Percentiles rank a stretch among this genome's conserved stretches.
Conservation (phyloP, 805 yeast genomes). For the Blastobotrys muscicola region DNA sequence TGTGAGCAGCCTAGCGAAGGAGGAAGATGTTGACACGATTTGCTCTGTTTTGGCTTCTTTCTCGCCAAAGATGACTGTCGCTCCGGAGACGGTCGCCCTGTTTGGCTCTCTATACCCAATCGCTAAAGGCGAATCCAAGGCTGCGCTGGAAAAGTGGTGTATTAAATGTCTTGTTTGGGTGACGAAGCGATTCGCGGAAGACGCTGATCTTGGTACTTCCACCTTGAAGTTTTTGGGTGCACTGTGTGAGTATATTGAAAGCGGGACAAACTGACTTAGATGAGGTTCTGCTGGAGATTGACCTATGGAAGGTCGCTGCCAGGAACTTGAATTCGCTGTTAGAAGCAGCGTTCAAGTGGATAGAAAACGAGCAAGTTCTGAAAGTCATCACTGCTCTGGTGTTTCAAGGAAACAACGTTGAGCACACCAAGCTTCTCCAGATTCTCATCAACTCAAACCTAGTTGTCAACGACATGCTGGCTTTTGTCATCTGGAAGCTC, state of each 20-base stretch:
- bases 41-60: no score
- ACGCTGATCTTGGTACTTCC: background rate
- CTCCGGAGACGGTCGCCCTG: no score
- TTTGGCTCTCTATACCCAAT: no score
- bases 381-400: slow-evolving; percentile 36
- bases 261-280: background rate
- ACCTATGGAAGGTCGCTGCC: slow-evolving; percentile 16
- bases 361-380: slow-evolving; percentile 33
- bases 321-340: slow-evolving; percentile 24
- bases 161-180: slow-evolving; percentile 17
- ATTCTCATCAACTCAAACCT: slow-evolving; percentile 44
- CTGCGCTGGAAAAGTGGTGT: slow-evolving; percentile 7
- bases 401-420: slow-evolving; percentile 31
- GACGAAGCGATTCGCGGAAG: slow-evolving; percentile 16
- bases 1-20: no score
- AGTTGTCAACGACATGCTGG: slow-evolving; percentile 30
- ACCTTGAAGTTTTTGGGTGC: background rate
- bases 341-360: slow-evolving; percentile 35
- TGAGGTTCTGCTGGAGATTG: background rate
- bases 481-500: slow-evolving; percentile 42
- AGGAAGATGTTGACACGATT: no score
- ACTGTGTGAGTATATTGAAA: slow-evolving; percentile 3
- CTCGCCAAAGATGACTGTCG: no score
- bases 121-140: no score
- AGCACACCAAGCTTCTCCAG: slow-evolving; percentile 48